These are phyloP conservation scores for Rubia peregrina DNA, from an alignment of 305 asterid species.

Conservation along the genomic window DNA sequence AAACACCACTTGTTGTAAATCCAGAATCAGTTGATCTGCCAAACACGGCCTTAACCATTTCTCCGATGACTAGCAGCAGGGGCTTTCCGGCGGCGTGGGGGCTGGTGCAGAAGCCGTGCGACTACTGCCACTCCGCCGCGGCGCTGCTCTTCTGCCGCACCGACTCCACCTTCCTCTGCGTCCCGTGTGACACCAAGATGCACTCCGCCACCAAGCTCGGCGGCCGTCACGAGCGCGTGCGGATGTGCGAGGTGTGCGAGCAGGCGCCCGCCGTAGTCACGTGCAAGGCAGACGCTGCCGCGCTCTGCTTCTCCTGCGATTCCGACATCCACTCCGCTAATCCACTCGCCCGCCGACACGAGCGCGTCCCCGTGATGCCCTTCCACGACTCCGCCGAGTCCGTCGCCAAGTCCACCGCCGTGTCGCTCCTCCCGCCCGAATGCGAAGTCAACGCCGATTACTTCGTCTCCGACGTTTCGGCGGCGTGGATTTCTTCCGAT, in stretches of 20 bases:
- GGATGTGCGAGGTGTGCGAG: slow-evolving; percentile 90
- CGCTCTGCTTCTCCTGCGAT: slow-evolving; percentile 70
- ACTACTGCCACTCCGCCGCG: slow-evolving; percentile 46
- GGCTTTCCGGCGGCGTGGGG: slow-evolving; percentile 36
- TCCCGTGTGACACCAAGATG: slow-evolving; percentile 45
- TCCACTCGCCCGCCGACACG: slow-evolving; percentile 79
- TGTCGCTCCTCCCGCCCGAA: slow-evolving; percentile 20
- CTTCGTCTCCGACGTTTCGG: slow-evolving; percentile 14
- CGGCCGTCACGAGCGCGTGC: slow-evolving; percentile 54
- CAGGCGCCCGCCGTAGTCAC: slow-evolving; percentile 68
- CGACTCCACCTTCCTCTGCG: slow-evolving; percentile 53
- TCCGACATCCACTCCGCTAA: slow-evolving; percentile 76
- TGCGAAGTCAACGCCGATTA: neutral
- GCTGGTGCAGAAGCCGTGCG: slow-evolving; percentile 46
- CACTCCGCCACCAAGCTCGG: slow-evolving; percentile 22
- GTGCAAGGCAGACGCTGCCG: slow-evolving; percentile 80
- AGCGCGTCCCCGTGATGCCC: slow-evolving; percentile 59
- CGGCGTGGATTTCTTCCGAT: slow-evolving; percentile 35
- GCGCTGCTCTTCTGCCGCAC: slow-evolving; percentile 64
- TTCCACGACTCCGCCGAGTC: slow-evolving; percentile 57
- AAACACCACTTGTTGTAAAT: slow-evolving; percentile 23
- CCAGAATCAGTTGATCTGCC: neutral
- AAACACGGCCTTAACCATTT: neutral
- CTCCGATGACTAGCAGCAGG: slow-evolving; percentile 14
- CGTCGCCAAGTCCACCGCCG: slow-evolving; percentile 38